phyloP scores from a whole-genome alignment of 2,329 filamentous ascomycete species.

The Byssothecium circinans region DNA sequence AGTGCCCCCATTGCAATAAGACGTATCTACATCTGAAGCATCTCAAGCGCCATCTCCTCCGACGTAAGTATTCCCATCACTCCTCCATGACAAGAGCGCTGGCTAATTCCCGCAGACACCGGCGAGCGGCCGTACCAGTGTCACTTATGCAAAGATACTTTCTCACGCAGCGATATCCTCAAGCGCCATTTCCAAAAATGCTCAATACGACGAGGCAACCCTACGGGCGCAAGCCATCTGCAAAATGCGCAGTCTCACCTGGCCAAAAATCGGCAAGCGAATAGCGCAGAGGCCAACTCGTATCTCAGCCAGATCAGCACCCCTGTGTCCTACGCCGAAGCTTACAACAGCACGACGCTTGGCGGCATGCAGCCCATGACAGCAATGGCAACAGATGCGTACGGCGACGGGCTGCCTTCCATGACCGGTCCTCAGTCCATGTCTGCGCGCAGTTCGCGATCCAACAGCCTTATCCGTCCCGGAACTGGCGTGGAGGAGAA shows the following conservation, averaged over 20 bases:
- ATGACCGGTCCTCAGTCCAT: slow-evolving; percentile 46
- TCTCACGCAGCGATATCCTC: slow-evolving; percentile 95
- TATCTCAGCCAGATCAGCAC: slow-evolving; percentile 42
- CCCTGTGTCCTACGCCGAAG: slow-evolving; percentile 38
- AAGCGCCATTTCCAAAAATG: slow-evolving; percentile 99
- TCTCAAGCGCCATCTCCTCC: slow-evolving; percentile 89
- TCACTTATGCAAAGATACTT: slow-evolving; percentile 95
- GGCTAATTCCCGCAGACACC: slow-evolving; percentile 82
- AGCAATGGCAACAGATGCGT: slow-evolving; percentile 35
- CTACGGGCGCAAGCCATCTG: slow-evolving; percentile 89
- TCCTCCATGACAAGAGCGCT: slow-evolving; percentile 32
- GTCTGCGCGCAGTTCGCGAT: slow-evolving; percentile 52
- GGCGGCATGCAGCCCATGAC: slow-evolving; percentile 40
- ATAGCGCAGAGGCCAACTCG: slow-evolving; percentile 37
- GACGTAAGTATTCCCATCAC: slow-evolving; percentile 70
- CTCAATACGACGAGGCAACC: slow-evolving; percentile 92
- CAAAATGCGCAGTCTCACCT: slow-evolving; percentile 89
- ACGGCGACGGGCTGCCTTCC: slow-evolving; percentile 42
- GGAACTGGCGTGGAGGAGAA: slow-evolving; percentile 41
- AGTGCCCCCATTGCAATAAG: slow-evolving; percentile 97
- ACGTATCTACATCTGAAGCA: slow-evolving; percentile 98
- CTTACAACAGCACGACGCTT: slow-evolving; percentile 31
- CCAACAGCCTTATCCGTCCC: slow-evolving; percentile 53
- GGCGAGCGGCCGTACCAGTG: slow-evolving; percentile 98
- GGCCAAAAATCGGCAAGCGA: slow-evolving; percentile 62